Evolutionary conservation across 2,329 filamentous ascomycete species (phyloP), one percentile per base, ranked within the genome.

Genomic region (Pseudonectria buxi): DNA sequence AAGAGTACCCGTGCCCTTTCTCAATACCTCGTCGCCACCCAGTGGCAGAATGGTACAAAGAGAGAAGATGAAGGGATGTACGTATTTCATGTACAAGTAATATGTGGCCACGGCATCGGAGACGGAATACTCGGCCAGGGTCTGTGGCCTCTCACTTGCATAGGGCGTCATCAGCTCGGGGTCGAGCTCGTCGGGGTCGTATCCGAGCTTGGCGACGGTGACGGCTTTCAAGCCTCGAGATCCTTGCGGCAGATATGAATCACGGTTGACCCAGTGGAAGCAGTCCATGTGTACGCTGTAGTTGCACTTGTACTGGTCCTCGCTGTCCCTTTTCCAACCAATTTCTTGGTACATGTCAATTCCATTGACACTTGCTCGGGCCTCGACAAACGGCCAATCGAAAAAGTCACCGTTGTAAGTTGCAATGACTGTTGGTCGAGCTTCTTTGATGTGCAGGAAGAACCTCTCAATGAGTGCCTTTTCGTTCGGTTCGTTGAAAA

Each of bases 371-470:
- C 88, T 94, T 18, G 94, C 87, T 65, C 92, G 75, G 29, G 92
- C 80, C 67, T 98, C 92, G 15, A 98, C 88, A 56, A 94, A 98
- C 0, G 92, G 90, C 92, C 92, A 98, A 81, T 98, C 92, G 80
- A 98, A 98, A 61, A 98, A 98, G 68, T 98, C 92, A 67, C 92
- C 92, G 86, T 98, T 98, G 73, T 98, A 98, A n/a, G 92, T 98
- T 25, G 94, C 90, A 59, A 98, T 98, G 37, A 98, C 90, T 0
- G 89, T 96, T 1, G 92, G 92, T 40, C 84, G 78, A 1, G 88
- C 87, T 59, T 95, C 87, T 55, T 98, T 96, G 62, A 98, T 84
- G 59, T 95, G 92, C 27, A 86, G 71, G 55, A 98, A 96, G 64
- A 98, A 98, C 12, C 92, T 74, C 56, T 96, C 90, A 14, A 98